phyloP scores from a whole-genome alignment of 345 rosid species.

The Carallia pectinifolia region DNA sequence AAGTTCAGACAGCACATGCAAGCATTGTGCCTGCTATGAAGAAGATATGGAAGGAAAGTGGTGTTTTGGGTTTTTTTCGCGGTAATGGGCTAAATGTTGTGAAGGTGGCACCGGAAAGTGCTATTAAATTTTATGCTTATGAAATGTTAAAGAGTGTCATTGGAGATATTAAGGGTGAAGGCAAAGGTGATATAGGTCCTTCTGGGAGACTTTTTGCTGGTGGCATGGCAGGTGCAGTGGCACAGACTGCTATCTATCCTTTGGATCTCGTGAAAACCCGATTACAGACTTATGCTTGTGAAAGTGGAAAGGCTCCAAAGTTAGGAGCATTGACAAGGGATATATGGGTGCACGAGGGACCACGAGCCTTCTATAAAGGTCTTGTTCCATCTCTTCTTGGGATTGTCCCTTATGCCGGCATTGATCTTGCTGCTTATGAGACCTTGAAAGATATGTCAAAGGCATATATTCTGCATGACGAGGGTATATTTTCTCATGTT shows the following conservation, averaged over 20 bases:
- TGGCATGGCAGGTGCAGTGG: slow-evolving; percentile 92
- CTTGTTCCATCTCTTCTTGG: slow-evolving; percentile 87
- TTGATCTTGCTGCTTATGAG: slow-evolving; percentile 93
- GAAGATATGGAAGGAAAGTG: slow-evolving; percentile 63
- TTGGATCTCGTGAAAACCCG: slow-evolving; percentile 94
- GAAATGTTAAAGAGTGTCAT: slow-evolving; percentile 68
- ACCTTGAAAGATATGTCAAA: slow-evolving; percentile 78
- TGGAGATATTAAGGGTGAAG: slow-evolving; percentile 47
- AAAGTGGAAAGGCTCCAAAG: slow-evolving; percentile 61
- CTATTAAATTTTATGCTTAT: slow-evolving; percentile 74
- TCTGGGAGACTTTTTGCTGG: slow-evolving; percentile 71
- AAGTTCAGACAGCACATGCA: slow-evolving; percentile 70
- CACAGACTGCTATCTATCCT: slow-evolving; percentile 84
- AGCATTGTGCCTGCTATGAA: slow-evolving; percentile 58
- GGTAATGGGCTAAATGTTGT: slow-evolving; percentile 83
- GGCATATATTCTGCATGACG: slow-evolving; percentile 63
- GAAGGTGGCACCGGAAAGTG: slow-evolving; percentile 95
- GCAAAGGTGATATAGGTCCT: slow-evolving; percentile 55
- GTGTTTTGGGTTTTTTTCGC: slow-evolving; percentile 62
- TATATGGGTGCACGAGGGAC: slow-evolving; percentile 81
- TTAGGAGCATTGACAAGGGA: slow-evolving; percentile 57
- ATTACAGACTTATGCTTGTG: slow-evolving; percentile 66
- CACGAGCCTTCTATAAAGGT: slow-evolving; percentile 84
- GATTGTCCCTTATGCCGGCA: slow-evolving; percentile 93
- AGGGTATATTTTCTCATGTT: slow-evolving; percentile 37